A percentile compares a stretch with the other conserved stretches of the same genome.
phyloP scores from a whole-genome alignment of 2,329 filamentous ascomycete genomes.

The Magnaporthiopsis incrustans region DNA sequence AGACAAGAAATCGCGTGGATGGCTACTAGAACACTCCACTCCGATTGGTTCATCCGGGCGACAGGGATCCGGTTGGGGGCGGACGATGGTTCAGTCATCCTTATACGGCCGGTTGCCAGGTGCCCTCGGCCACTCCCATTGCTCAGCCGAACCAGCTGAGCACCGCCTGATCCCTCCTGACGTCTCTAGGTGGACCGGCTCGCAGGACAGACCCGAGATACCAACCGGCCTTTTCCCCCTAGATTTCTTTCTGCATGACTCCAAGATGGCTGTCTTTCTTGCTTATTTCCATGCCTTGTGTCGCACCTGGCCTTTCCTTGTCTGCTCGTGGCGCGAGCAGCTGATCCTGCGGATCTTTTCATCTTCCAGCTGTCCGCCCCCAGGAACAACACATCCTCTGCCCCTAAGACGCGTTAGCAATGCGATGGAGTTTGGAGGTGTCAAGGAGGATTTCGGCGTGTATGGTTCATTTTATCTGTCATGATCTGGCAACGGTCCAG shows the following conservation, averaged over 20 bases:
- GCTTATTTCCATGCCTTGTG: conserved; percentile 2
- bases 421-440: background rate
- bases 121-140: background rate
- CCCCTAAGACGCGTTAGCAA: background rate
- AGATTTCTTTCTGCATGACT: conserved; percentile 18
- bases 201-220: conserved; percentile 5
- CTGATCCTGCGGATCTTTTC: background rate
- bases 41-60: background rate
- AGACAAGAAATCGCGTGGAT: background rate
- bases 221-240: conserved; percentile 8
- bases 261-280: conserved; percentile 15
- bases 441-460: background rate
- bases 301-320: conserved; percentile 1
- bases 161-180: background rate
- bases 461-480: background rate
- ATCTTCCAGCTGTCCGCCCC: background rate
- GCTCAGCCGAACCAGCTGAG: background rate
- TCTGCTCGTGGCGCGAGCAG: background rate
- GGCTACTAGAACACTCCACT: background rate
- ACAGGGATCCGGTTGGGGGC: background rate
- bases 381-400: background rate
- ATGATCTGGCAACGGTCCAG: background rate
- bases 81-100: background rate
- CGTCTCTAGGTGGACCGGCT: background rate
- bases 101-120: background rate